These are phyloP conservation scores for Colletotrichum graminicola DNA, from an alignment of 2,329 filamentous ascomycete species.

Conservation along the genomic window DNA sequence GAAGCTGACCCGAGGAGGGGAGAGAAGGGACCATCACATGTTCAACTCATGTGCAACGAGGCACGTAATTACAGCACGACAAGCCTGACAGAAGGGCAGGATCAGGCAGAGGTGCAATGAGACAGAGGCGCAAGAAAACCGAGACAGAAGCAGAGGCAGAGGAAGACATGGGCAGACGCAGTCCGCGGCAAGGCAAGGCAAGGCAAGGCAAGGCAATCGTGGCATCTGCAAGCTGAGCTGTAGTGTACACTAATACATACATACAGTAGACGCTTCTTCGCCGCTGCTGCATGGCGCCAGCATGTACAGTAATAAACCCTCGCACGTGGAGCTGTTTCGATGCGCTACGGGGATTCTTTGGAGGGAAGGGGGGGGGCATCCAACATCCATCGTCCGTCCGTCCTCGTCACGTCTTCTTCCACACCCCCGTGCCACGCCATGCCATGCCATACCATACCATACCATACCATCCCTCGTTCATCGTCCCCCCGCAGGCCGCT, in stretches of 20 bases:
- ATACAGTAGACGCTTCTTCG: neutral
- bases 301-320: slow-evolving; percentile 21
- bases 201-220: too few species aligned
- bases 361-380: slow-evolving; percentile 2
- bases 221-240: neutral
- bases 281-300: slow-evolving; percentile 1
- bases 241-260: too few species aligned
- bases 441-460: neutral
- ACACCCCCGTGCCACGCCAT: slow-evolving; percentile 12
- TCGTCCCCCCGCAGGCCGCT: neutral
- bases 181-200: too few species aligned
- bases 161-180: neutral
- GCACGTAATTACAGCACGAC: too few species aligned
- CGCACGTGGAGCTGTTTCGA: slow-evolving; percentile 42
- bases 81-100: too few species aligned
- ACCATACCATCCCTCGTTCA: slow-evolving; percentile 8
- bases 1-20: neutral
- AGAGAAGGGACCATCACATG: neutral
- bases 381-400: slow-evolving; percentile 3
- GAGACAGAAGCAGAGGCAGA: neutral
- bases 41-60: neutral
- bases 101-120: neutral
- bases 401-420: neutral
- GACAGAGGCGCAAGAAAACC: too few species aligned
- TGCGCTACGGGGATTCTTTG: slow-evolving; percentile 40